phyloP scores from a whole-genome alignment of 495 filamentous ascomycete genomes.

The Aspergillus mulundensis region DNA sequence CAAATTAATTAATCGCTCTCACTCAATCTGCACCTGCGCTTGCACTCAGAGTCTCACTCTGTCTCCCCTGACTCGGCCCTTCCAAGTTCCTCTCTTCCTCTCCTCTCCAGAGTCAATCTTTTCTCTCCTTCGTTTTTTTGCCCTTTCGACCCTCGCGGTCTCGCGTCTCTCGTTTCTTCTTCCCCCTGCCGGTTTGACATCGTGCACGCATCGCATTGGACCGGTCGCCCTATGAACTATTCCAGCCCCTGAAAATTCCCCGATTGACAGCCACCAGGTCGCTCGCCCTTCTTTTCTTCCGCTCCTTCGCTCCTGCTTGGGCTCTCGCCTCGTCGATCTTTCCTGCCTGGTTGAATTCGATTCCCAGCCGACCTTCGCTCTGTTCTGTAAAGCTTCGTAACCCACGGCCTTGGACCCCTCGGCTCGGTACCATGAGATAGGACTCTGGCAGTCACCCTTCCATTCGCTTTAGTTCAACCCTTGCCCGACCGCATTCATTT shows the following conservation, averaged over 20 bases:
- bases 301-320: constrained; percentile 8
- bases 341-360: neutral
- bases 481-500: constrained; percentile 12
- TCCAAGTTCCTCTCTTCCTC: constrained; percentile 6
- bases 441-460: constrained; percentile 39
- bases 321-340: neutral
- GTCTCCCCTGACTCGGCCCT: constrained; percentile 4
- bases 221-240: constrained; percentile 9
- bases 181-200: constrained; percentile 25
- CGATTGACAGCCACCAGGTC: constrained; percentile 21
- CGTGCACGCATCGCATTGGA: constrained; percentile 10
- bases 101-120: constrained; percentile 14
- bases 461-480: constrained; percentile 6
- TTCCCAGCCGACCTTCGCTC: neutral
- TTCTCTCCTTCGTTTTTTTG: constrained; percentile 3
- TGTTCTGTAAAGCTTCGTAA: constrained; percentile 6
- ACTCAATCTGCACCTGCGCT: neutral
- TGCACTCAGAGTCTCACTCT: no score
- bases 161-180: constrained; percentile 6
- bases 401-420: constrained; percentile 8
- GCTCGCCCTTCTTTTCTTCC: constrained; percentile 14
- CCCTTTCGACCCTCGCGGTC: constrained; percentile 1
- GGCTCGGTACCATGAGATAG: constrained; percentile 40
- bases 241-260: constrained; percentile 15
- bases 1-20: constrained; percentile 6